These are phyloP conservation scores for Aspergillus pseudoterreus DNA, from an alignment of 2,329 filamentous ascomycete species.

Conservation along the genomic window DNA sequence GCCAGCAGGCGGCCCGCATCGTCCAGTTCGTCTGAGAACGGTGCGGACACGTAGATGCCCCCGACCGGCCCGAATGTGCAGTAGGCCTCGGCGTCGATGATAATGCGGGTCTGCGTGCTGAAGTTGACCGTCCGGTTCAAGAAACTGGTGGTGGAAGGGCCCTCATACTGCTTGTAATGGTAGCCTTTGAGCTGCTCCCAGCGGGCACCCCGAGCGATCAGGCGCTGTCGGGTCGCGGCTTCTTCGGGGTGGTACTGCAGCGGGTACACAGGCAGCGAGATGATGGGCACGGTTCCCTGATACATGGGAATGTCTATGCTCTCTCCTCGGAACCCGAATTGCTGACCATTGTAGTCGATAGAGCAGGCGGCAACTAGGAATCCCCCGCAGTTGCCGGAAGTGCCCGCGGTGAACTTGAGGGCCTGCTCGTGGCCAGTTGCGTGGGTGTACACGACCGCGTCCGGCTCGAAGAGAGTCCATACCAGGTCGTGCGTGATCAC, in stretches of 20 bases:
- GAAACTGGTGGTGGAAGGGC: conserved; percentile 34
- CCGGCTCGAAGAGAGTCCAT: conserved; percentile 38
- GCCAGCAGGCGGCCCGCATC: conserved; percentile 43
- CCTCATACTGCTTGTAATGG: conserved; percentile 50
- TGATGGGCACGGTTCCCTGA: conserved; percentile 40
- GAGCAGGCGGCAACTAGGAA: conserved; percentile 9
- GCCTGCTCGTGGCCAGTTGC: conserved; percentile 6
- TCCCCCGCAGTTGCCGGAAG: conserved; percentile 1
- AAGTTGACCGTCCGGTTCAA: conserved; percentile 21
- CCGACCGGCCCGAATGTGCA: conserved; percentile 45
- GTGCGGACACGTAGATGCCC: conserved; percentile 20
- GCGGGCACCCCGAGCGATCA: conserved; percentile 45
- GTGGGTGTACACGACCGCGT: conserved; percentile 13
- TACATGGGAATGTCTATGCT: conserved; percentile 10
- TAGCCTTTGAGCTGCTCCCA: conserved; percentile 47
- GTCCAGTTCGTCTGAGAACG: conserved; percentile 26
- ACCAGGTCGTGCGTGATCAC: conserved; percentile 52
- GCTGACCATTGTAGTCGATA: conserved; percentile 19
- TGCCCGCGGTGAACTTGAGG: conserved; percentile 5
- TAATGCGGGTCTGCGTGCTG: conserved; percentile 46
- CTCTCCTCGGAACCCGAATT: conserved; percentile 13
- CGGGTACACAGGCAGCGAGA: conserved; percentile 41
- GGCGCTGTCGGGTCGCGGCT: conserved; percentile 32
- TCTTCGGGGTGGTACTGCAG: conserved; percentile 43
- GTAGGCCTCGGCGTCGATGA: conserved; percentile 52